These are phyloP conservation scores for Arthrobotrys conoides DNA, from an alignment of 2,329 filamentous ascomycete species.

Conservation along the genomic window DNA sequence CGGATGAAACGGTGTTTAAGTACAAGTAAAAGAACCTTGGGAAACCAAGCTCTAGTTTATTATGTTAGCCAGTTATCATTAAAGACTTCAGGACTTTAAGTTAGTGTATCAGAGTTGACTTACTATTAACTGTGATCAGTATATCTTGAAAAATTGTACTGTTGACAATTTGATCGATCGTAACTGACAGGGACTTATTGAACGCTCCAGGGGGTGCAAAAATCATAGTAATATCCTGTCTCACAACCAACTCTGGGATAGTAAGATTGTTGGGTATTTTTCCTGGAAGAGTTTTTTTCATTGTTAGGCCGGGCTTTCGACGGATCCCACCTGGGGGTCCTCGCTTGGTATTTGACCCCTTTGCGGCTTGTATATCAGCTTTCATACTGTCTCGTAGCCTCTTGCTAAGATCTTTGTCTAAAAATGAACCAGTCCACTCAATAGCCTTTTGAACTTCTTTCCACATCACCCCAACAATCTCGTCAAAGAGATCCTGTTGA, in stretches of 20 bases:
- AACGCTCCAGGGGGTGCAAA: background rate
- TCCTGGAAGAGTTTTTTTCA: no score
- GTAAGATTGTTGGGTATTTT: no score
- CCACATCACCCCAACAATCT: conserved; percentile 37
- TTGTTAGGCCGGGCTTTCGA: no score
- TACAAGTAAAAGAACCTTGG: background rate
- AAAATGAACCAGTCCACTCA: background rate
- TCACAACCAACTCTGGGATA: no score
- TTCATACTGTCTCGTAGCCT: background rate
- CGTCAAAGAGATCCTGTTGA: conserved; percentile 38
- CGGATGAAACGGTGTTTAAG: background rate
- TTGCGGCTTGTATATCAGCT: no score
- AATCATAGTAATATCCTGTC: background rate
- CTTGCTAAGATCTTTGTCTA: background rate
- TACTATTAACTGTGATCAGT: conserved; percentile 2
- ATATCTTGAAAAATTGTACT: conserved; percentile 21
- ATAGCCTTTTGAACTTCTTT: conserved; percentile 32
- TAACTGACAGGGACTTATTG: background rate
- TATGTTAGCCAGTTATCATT: no score
- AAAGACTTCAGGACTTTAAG: no score
- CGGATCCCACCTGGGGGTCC: no score
- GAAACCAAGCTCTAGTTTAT: background rate
- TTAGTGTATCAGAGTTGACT: background rate
- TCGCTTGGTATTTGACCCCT: no score
- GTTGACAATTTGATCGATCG: background rate